Conservation (phyloP, 495 filamentous ascomycete species). For the Penicillium ucsense region DNA sequence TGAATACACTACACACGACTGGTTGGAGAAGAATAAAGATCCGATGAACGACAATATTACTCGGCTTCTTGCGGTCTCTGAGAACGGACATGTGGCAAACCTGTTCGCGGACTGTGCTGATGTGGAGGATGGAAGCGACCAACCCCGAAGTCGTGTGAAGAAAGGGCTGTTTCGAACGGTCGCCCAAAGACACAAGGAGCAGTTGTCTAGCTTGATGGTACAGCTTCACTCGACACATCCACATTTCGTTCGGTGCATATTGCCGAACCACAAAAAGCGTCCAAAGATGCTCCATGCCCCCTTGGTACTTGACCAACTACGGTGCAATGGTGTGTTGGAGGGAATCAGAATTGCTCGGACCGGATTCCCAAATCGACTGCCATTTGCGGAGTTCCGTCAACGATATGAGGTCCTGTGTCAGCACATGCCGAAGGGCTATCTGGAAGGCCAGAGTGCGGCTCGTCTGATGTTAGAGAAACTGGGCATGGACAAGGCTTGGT, state of each 20-base stretch:
- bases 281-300: conserved; percentile 85
- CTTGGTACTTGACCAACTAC: conserved; percentile 86
- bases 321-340: conserved; percentile 97
- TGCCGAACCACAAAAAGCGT: conserved; percentile 97
- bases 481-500: conserved; percentile 71
- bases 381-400: conserved; percentile 88
- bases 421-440: conserved; percentile 79
- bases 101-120: conserved; percentile 86
- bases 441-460: conserved; percentile 81
- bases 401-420: conserved; percentile 95
- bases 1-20: conserved; percentile 89
- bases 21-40: conserved; percentile 99
- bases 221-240: conserved; percentile 94
- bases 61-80: conserved; percentile 70
- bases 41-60: conserved; percentile 96
- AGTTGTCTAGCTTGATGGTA: conserved; percentile 88
- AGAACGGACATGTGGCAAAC: conserved; percentile 69
- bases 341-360: conserved; percentile 96
- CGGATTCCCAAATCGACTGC: conserved; percentile 92
- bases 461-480: conserved; percentile 85
- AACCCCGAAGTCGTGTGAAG: conserved; percentile 76
- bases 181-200: conserved; percentile 95
- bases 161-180: conserved; percentile 96
- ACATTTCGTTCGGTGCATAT: conserved; percentile 96
- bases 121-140: conserved; percentile 53